Evolutionary conservation across 2,329 filamentous ascomycete species (phyloP), one percentile per base, ranked within the genome.

Genomic region (Pyrenophora teres): DNA sequence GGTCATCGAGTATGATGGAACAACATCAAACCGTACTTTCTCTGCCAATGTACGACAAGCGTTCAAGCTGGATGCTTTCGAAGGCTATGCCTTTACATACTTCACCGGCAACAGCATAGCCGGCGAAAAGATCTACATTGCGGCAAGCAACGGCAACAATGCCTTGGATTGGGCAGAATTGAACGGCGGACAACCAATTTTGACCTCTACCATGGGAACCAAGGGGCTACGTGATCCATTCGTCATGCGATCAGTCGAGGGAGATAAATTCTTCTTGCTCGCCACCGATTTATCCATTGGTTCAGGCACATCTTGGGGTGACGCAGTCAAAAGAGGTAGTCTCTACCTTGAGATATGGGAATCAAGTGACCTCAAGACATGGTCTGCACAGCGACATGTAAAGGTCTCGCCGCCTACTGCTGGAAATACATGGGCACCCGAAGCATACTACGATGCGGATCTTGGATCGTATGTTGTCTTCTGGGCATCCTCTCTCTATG

Each of bases 231-330:
- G 81, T 12, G 81, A 83, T 52, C 81, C 81, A 1, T 83, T 82
- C 51, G 67, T 83, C 38, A 80, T 83, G 18, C 76, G 80, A 10
- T 80, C 79, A 0, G 72, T 65, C 0, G 79, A 82, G 21, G 80
- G 80, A 0, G 74, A 76, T n/a, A 81, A 71, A 3, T 82, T 82
- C 51, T 83, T 74, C 42, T 60, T 83, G 12, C 72, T 83, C 15
- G 80, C 80, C 0, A 83, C 81, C 0, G 80, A 82, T 46, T 69
- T 83, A 0, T 81, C 80, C 0, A 82, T 82, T 43, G 81, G 80
- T 1, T 80, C 78, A 6, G 81, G 81, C 1, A 83, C 80, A 0
- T 78, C 78, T 0, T 83, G 81, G 80, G 74, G 68, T 9, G 72
- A 77, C n/a, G 63, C 80, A 0, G 78, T 81, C 1, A 72, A 75